phyloP scores from a whole-genome alignment of 768 basidiomycete species.

The Lactifluus rugatus region DNA sequence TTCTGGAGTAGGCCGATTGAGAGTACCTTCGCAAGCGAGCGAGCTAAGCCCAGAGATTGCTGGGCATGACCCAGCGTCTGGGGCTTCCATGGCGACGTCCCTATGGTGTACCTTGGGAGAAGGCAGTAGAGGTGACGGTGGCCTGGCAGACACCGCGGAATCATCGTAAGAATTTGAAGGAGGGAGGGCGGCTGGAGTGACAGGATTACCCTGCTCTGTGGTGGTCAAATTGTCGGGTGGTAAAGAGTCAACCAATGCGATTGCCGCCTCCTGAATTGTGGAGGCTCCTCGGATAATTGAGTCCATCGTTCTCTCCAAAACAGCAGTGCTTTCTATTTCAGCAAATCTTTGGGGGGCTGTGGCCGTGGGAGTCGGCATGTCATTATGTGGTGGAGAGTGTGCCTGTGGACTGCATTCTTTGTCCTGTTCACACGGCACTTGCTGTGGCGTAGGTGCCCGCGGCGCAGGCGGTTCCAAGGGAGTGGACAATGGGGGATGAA shows the following conservation, averaged over 20 bases:
- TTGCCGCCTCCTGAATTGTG: neutral
- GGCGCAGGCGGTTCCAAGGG: neutral
- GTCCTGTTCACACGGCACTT: neutral
- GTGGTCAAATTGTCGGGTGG: neutral
- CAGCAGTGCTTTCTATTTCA: neutral
- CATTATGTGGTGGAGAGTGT: neutral
- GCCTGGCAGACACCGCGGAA: neutral
- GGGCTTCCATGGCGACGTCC: neutral
- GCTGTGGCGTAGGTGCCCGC: neutral
- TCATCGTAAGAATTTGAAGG: neutral
- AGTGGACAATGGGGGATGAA: neutral
- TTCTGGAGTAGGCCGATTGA: neutral
- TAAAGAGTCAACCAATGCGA: neutral
- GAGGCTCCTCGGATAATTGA: neutral
- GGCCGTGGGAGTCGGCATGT: neutral
- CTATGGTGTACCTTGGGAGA: neutral
- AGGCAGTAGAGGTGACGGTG: neutral
- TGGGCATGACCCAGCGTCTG: neutral
- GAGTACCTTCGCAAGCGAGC: neutral
- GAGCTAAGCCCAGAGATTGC: neutral
- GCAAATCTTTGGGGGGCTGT: neutral
- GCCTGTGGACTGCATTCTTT: neutral
- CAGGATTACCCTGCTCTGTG: neutral
- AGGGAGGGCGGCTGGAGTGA: neutral
- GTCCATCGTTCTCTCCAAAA: neutral